These are phyloP conservation scores for Alisma plantagoaquatica DNA, from an alignment of 106 monocot genomes.

Conservation along the genomic window DNA sequence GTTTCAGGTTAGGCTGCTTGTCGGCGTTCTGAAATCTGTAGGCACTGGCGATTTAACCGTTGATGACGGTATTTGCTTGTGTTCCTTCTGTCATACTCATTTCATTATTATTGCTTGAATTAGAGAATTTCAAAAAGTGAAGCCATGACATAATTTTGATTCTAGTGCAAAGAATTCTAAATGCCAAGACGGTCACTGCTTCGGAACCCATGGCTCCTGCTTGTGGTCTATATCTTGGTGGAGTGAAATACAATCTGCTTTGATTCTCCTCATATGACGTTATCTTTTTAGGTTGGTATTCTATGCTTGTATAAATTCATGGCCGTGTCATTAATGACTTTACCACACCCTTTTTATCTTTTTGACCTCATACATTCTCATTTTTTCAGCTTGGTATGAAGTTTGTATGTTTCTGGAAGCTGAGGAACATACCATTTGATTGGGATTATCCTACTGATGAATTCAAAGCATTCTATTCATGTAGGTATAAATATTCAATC, in stretches of 20 bases:
- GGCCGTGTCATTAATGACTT: no score
- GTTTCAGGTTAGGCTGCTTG: constrained; percentile 86
- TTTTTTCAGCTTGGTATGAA: no score
- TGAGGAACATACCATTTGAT: no score
- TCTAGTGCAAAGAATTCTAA: constrained; percentile 76
- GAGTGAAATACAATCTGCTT: constrained; percentile 62
- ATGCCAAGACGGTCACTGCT: constrained; percentile 62
- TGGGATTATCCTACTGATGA: no score
- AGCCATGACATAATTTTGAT: no score
- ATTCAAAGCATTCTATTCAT: no score
- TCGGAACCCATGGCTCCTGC: constrained; percentile 92
- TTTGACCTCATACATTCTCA: no score
- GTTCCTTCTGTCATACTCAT: neutral
- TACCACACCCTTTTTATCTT: no score
- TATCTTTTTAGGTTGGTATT: neutral
- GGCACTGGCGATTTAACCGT: constrained; percentile 55
- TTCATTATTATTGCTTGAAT: no score
- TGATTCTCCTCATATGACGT: constrained; percentile 11
- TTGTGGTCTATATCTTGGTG: constrained; percentile 79
- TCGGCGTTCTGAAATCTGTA: constrained; percentile 82
- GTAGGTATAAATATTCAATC: no score
- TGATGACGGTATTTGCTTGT: constrained; percentile 41
- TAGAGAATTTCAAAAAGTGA: no score
- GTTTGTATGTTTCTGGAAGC: no score
- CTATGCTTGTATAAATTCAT: neutral